Conservation (phyloP, 306 rosid species). For the Begonia masoniana region DNA sequence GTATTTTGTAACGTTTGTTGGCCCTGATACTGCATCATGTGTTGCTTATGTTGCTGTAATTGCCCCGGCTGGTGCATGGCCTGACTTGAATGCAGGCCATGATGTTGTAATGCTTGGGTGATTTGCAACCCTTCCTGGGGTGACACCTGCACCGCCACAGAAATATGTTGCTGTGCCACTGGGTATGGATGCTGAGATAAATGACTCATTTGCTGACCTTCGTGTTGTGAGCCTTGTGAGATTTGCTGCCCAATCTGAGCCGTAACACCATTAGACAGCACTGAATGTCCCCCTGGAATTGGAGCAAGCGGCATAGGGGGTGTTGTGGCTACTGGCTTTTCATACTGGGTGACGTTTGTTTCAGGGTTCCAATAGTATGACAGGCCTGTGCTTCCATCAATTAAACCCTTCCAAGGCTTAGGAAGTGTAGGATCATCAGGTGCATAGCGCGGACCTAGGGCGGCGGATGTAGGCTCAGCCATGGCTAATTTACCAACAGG, state of each 20-base stretch:
- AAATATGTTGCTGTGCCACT: slow-evolving; percentile 35
- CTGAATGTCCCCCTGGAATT: slow-evolving; percentile 33
- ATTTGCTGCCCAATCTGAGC: slow-evolving; percentile 52
- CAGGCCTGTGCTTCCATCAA: slow-evolving; percentile 76
- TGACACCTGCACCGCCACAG: slow-evolving; percentile 17
- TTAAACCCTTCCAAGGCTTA: slow-evolving; percentile 84
- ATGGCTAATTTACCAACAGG: slow-evolving; percentile 9
- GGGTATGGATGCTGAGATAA: slow-evolving; percentile 43
- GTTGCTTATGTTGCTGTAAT: slow-evolving; percentile 20
- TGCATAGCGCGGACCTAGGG: slow-evolving; percentile 79
- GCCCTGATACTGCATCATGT: slow-evolving; percentile 35
- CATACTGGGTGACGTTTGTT: slow-evolving; percentile 84
- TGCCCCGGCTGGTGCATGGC: slow-evolving; percentile 34
- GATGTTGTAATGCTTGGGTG: slow-evolving; percentile 43
- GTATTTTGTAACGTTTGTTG: slow-evolving; percentile 38
- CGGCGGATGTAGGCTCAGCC: slow-evolving; percentile 56
- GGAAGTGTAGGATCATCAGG: slow-evolving; percentile 95
- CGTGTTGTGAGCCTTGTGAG: slow-evolving; percentile 33
- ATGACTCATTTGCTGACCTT: slow-evolving; percentile 39
- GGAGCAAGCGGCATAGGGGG: slow-evolving; percentile 55
- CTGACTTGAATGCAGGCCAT: slow-evolving; percentile 28
- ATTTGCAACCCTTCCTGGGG: slow-evolving; percentile 46
- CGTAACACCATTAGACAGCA: slow-evolving; percentile 20
- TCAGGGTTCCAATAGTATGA: slow-evolving; percentile 96
- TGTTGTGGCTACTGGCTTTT: slow-evolving; percentile 43